Evolutionary conservation across 768 basidiomycete genomes (phyloP), one percentile per base, ranked within the genome.

Genomic region (Lepiota brunneoincarnata): DNA sequence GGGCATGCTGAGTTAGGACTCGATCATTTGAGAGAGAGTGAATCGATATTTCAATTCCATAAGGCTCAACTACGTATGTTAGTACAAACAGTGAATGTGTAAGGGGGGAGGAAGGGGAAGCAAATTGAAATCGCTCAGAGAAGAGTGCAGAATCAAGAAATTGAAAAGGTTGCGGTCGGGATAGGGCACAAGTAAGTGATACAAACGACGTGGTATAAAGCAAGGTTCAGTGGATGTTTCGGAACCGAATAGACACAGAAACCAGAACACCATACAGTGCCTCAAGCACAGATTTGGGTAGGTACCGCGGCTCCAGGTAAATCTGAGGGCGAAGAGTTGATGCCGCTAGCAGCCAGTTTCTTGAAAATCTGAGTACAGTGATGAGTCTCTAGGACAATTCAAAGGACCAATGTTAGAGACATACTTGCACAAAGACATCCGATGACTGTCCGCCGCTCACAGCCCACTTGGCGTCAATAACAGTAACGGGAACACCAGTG

Each of bases 401-500:
- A 24, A 23, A 37, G 20, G n/a, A 26, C 6, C 7, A 39, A 43
- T 37, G 17, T 57, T 46, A 31, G 34, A 4, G 15, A 61, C 76
- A 61, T 55, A 86, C 88, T 75, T 86, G 82, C 28, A 84, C 71
- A 62, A 82, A 91, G 2, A 84, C 82, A 38, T 89, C 87, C 40
- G 83, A 76, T 3, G 81, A 80, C 67, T 91, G 89, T 9, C 84
- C 84, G 7, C 89, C 89, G 46, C 79, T 83, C 23, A 91, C 77
- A 4, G 84, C 87, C 84, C 87, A 92, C 63, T 84, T 86, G 11
- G 82, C 79, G 64, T 91, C 83, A 59, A 92, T 86, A 61, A 92
- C 81, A 23, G 83, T 86, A 73, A 90, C 82, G 6, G 91, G 91
- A 2, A 93, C 88, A 36, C 90, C 89, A 4, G 80, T 83, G 47